A percentile compares a stretch with the other conserved stretches of the same genome.
Conservation (phyloP, 2,329 filamentous ascomycete genomes). For the Pseudohalonectria lignicola region DNA sequence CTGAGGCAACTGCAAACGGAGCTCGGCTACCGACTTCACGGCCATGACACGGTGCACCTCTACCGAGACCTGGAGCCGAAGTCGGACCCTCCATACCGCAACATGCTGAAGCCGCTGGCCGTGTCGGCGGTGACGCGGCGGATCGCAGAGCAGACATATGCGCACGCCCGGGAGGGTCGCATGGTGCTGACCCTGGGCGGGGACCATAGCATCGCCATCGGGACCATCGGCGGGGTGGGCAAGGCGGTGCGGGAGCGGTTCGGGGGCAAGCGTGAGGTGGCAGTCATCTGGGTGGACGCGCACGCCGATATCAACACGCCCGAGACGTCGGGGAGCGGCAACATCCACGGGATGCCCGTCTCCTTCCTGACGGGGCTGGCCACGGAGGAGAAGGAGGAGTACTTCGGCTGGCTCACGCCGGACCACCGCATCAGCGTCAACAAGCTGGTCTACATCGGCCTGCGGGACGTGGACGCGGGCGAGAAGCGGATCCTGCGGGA, state of each 20-base stretch:
- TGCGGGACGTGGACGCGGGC: conserved; percentile 83
- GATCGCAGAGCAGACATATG: conserved; percentile 77
- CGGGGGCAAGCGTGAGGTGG: conserved; percentile 58
- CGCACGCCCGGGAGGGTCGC: conserved; percentile 70
- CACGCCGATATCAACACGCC: conserved; percentile 97
- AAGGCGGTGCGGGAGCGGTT: conserved; percentile 78
- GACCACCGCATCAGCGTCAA: conserved; percentile 58
- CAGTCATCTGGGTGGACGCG: conserved; percentile 97
- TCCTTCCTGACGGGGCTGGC: conserved; percentile 83
- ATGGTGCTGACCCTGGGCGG: conserved; percentile 90
- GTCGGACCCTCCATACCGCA: conserved; percentile 67
- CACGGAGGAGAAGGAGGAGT: conserved; percentile 60
- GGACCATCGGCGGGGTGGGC: conserved; percentile 78
- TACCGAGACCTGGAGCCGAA: conserved; percentile 67
- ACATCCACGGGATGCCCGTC: conserved; percentile 97
- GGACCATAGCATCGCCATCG: conserved; percentile 94
- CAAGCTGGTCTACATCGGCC: conserved; percentile 94
- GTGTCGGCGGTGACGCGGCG: conserved; percentile 76
- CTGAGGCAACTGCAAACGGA: conserved; percentile 74
- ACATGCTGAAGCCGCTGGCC: conserved; percentile 87
- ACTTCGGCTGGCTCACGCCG: conserved; percentile 81
- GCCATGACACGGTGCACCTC: conserved; percentile 71
- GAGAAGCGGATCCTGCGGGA: conserved; percentile 90
- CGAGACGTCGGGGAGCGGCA: conserved; percentile 79
- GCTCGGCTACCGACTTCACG: conserved; percentile 78